Conservation (phyloP, 2,329 filamentous ascomycete species). For the Hortaea werneckii region DNA sequence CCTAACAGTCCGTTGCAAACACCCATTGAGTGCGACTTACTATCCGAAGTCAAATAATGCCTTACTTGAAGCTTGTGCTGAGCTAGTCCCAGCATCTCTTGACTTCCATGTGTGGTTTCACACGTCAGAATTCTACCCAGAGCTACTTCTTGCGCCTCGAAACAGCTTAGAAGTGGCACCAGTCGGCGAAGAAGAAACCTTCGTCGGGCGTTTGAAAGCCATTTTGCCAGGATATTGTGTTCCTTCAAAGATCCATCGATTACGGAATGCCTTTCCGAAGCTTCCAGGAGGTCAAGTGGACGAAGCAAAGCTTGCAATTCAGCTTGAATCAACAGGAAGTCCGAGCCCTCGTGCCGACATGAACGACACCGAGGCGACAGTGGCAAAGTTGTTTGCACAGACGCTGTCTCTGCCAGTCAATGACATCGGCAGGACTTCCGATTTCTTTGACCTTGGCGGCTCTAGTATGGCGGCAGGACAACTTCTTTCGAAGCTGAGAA, state of each 20-base stretch:
- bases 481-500: conserved; percentile 42
- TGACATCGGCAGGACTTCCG: conserved; percentile 33
- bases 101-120: conserved; percentile 19
- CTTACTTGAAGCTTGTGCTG: conserved; percentile 9
- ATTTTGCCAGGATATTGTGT: conserved; percentile 20
- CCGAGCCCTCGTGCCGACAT: conserved; percentile 6
- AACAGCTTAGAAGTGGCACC: conserved; percentile 1
- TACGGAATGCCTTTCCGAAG: conserved; percentile 19
- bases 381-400: conserved; percentile 37
- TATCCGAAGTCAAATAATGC: conserved; percentile 8
- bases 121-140: conserved; percentile 20
- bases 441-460: conserved; percentile 46
- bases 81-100: conserved; percentile 9
- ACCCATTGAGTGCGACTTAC: conserved; percentile 25
- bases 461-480: conserved; percentile 46
- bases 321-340: conserved; percentile 1
- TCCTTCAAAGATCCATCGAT: conserved; percentile 17
- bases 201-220: conserved; percentile 12
- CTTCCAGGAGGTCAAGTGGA: conserved; percentile 17
- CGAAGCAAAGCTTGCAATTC: conserved; percentile 5
- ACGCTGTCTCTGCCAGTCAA: conserved; percentile 32
- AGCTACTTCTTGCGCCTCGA: conserved; percentile 26
- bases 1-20: conserved; percentile 37
- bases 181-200: conserved; percentile 1
- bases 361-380: conserved; percentile 26